Percentiles rank a stretch among this genome's conserved stretches.
Conservation (phyloP, 768 basidiomycete genomes). For the Naganishia friedmannii region DNA sequence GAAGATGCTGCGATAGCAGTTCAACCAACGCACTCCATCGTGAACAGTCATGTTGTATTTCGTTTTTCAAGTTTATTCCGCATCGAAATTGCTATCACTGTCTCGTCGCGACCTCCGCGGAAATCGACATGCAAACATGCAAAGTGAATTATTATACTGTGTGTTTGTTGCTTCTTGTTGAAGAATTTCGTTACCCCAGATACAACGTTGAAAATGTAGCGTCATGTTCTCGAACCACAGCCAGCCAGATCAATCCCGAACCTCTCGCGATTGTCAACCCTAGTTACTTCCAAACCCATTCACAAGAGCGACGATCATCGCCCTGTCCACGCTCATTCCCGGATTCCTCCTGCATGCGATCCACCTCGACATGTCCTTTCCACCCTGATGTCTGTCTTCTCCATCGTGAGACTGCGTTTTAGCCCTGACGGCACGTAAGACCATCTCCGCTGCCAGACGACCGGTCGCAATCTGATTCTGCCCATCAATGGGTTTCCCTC, state of each 20-base stretch:
- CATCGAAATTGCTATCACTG: background rate
- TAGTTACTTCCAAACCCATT: conserved; percentile 44
- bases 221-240: background rate
- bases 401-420: conserved; percentile 25
- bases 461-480: conserved; percentile 50
- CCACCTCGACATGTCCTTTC: conserved; percentile 30
- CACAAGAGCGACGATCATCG: conserved; percentile 40
- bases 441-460: conserved; percentile 49
- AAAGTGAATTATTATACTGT: background rate
- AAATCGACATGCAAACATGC: background rate
- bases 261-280: conserved; percentile 18
- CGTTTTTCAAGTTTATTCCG: background rate
- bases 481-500: conserved; percentile 37
- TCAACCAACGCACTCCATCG: background rate
- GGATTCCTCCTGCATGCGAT: conserved; percentile 45
- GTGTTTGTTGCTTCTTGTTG: conserved; percentile 10
- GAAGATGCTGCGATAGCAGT: background rate
- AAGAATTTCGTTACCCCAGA: conserved; percentile 7
- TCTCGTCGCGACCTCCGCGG: background rate
- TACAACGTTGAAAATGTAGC: conserved; percentile 23
- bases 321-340: conserved; percentile 45
- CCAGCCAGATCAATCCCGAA: too few relatives aligned
- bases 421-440: conserved; percentile 35
- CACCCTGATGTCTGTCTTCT: conserved; percentile 4
- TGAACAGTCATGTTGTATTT: background rate